Evolutionary conservation across 1,139 yeast species (phyloP), one percentile per base, ranked within the genome.

Genomic region (Hemisphaericaspora xylanilytica): DNA sequence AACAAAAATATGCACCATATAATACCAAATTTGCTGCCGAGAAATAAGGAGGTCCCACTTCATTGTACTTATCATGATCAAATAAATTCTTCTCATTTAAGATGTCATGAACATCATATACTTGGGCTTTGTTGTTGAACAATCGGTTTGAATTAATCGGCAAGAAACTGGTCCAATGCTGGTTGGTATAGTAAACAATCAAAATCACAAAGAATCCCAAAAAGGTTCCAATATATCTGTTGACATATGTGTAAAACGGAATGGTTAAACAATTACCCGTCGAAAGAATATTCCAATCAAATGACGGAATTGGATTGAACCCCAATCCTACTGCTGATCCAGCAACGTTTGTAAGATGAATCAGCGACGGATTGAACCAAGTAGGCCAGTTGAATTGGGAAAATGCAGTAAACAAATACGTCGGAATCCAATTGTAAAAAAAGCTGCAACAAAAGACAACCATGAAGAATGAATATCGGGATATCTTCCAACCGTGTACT

Each of bases 341-440:
- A 0, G 74, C 49, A 2, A 71, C 43, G 45, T 70, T 70, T 5
- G 59, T 58, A 39, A 70, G 54, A 44, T 65, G 70, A 15, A 70
- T 51, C 70, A 65, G 72, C 16, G 56, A 47, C 0, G 73, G 72
- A 28, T 47, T 53, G 37, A 71, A 53, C 76, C 76, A 71, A 3
- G 77, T 70, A 3, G 75, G 73, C 77, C 77, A 71, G 45, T 70
- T 71, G 46, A 70, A 68, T 3, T 59, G 63, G 1, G 74, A 67
- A 16, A 70, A 55, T 1, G 73, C 65, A 10, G 64, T 67, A 51
- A 70, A 67, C 28, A 70, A 64, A 43, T 63, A 66, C 0, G 67
- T 52, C 1, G 77, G 77, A 22, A 71, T 47, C 74, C 73, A 67
- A 45, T 68, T 67, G 47, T 70, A 71, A 13, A 61, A 31, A 44